Percentiles rank a stretch among this genome's conserved stretches.
phyloP scores from a whole-genome alignment of 441 rosid genomes.

The Metrosideros polymorpha region DNA sequence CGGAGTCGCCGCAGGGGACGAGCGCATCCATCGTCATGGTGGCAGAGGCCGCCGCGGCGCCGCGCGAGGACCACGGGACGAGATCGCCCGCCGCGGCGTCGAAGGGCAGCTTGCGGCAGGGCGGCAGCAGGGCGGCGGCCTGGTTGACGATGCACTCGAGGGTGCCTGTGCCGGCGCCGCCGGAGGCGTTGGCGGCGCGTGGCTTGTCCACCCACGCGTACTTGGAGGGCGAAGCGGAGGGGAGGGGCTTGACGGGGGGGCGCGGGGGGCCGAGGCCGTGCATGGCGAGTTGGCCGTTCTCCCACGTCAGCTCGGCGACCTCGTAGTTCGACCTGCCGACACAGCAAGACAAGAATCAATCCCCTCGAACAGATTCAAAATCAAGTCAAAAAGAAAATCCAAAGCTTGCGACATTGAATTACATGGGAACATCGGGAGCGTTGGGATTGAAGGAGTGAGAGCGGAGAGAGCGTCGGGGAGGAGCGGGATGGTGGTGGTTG shows the following conservation, averaged over 20 bases:
- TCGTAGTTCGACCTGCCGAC: conserved; percentile 54
- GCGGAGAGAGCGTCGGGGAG: conserved; percentile 19
- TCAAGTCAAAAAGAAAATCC: not conserved
- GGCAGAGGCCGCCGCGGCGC: conserved; percentile 10
- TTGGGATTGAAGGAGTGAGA: conserved; percentile 22
- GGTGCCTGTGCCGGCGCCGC: conserved; percentile 32
- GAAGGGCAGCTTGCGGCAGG: conserved; percentile 12
- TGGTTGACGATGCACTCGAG: conserved; percentile 90
- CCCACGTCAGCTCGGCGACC: conserved; percentile 93
- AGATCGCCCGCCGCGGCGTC: conserved; percentile 12
- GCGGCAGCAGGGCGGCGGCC: conserved; percentile 49
- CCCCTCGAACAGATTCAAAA: not conserved
- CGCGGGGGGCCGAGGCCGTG: conserved; percentile 70
- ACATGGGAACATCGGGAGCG: conserved; percentile 39
- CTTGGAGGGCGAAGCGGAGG: conserved; percentile 19
- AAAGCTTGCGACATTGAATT: not conserved
- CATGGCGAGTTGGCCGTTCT: conserved; percentile 77
- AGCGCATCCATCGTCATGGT: conserved; percentile 47
- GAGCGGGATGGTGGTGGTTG: conserved; percentile 3
- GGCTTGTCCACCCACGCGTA: conserved; percentile 43
- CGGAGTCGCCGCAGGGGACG: conserved; percentile 43
- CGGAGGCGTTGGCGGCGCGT: conserved; percentile 32
- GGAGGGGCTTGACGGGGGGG: conserved; percentile 13
- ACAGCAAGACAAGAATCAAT: not conserved
- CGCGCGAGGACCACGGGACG: conserved; percentile 40